Evolutionary conservation across 441 rosid genomes (phyloP).

Genomic region (Erysimum pusillum): DNA sequence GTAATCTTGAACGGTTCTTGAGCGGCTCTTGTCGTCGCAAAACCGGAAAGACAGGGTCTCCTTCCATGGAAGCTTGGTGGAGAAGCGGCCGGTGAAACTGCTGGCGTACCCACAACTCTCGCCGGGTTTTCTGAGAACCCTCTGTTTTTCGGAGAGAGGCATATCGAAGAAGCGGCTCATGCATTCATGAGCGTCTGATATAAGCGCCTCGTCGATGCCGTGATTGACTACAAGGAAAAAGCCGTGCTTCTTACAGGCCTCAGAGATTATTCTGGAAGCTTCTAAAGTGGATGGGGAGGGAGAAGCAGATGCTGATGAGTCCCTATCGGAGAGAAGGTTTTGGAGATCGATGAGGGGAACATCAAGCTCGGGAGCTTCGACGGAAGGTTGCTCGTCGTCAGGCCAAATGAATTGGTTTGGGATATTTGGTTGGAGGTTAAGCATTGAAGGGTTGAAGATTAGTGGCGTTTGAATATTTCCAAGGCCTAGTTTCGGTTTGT

Average conservation of each 20-base stretch:
- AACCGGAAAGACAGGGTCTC: slow-evolving; percentile 90
- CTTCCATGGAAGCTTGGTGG: slow-evolving; percentile 95
- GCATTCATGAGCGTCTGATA: slow-evolving; percentile 69
- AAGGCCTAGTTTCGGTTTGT: slow-evolving; percentile 37
- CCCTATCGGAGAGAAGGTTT: slow-evolving; percentile 64
- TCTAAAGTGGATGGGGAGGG: slow-evolving; percentile 50
- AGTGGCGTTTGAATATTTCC: slow-evolving; percentile 42
- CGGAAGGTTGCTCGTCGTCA: slow-evolving; percentile 72
- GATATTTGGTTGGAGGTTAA: slow-evolving; percentile 57
- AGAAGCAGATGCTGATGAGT: slow-evolving; percentile 48
- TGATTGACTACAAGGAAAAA: slow-evolving; percentile 92
- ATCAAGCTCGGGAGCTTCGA: slow-evolving; percentile 61
- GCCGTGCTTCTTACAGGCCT: slow-evolving; percentile 86
- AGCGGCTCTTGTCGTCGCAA: slow-evolving; percentile 54
- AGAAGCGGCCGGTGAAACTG: slow-evolving; percentile 95
- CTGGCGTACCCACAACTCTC: slow-evolving; percentile 95
- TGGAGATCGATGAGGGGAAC: slow-evolving; percentile 83
- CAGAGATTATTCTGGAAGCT: slow-evolving; percentile 70
- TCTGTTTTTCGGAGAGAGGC: slow-evolving; percentile 79
- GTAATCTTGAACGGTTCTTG: slow-evolving; percentile 64
- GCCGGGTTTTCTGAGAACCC: slow-evolving; percentile 74
- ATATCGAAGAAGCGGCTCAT: slow-evolving; percentile 77
- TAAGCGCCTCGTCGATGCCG: slow-evolving; percentile 67
- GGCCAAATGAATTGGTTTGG: slow-evolving; percentile 96
- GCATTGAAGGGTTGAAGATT: slow-evolving; percentile 75